phyloP scores from a whole-genome alignment of 495 filamentous ascomycete species.

The Aspergillus bertholletiae region DNA sequence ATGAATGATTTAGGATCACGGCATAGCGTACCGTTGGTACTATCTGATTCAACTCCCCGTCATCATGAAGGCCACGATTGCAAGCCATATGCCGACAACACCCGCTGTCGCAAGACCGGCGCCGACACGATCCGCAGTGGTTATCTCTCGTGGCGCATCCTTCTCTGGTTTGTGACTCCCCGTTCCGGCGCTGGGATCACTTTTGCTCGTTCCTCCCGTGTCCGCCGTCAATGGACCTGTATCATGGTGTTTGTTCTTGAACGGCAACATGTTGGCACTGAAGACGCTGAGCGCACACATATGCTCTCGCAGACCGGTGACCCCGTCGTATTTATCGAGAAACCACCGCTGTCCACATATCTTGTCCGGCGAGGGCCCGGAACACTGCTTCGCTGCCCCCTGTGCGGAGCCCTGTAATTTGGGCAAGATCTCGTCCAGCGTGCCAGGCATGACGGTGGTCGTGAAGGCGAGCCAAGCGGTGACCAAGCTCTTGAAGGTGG shows the following conservation, averaged over 20 bases:
- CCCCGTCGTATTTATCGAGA: constrained; percentile 43
- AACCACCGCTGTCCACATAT: too few species aligned
- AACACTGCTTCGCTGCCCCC: constrained; percentile 61
- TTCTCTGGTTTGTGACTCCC: too few species aligned
- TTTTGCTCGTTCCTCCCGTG: constrained; percentile 62
- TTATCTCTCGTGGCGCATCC: too few species aligned
- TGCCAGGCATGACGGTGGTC: constrained; percentile 64
- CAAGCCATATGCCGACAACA: too few species aligned
- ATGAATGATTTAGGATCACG: too few species aligned
- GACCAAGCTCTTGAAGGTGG: constrained; percentile 72
- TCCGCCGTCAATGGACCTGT: constrained; percentile 52
- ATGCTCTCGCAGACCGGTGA: constrained; percentile 49
- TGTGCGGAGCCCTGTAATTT: constrained; percentile 52
- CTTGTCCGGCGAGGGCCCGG: too few species aligned
- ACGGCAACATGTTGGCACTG: constrained; percentile 46
- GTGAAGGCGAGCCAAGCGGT: constrained; percentile 66
- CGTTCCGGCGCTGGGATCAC: constrained; percentile 56
- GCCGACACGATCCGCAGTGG: too few species aligned
- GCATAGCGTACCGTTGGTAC: too few species aligned
- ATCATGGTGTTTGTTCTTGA: constrained; percentile 34
- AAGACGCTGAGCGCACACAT: constrained; percentile 58
- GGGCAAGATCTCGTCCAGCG: constrained; percentile 50
- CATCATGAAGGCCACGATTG: too few species aligned
- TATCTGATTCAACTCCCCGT: too few species aligned
- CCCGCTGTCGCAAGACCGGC: too few species aligned